These are phyloP conservation scores for Pleurostoma richardsiae DNA, from an alignment of 2,329 filamentous ascomycete genomes.

Conservation along the genomic window DNA sequence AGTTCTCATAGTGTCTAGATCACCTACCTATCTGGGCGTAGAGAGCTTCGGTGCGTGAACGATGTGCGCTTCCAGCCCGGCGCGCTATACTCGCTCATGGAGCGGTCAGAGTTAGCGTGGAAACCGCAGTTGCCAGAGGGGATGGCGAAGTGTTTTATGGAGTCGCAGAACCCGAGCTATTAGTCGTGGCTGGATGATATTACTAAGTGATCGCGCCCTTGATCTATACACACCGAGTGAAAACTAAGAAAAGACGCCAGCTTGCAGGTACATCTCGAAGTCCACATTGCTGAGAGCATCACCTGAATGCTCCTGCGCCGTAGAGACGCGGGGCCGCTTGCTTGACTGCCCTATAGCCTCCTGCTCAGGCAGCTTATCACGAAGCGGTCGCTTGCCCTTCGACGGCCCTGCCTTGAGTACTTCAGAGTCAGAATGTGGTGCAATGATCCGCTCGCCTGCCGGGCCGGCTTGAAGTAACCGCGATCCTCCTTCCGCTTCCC, in stretches of 20 bases:
- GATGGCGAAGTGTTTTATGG: too few species aligned
- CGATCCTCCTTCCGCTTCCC: neutral
- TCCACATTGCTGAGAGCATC: neutral
- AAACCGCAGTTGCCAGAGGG: too few species aligned
- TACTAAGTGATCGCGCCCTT: too few species aligned
- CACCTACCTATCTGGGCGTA: too few species aligned
- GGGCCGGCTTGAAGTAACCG: neutral
- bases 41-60: too few species aligned
- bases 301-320: neutral
- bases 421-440: neutral
- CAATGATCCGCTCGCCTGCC: neutral
- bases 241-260: neutral
- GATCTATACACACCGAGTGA: neutral
- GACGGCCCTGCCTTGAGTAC: neutral
- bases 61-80: too few species aligned
- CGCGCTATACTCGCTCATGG: too few species aligned
- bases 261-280: neutral
- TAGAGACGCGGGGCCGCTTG: neutral
- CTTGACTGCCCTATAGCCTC: neutral
- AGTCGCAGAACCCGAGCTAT: too few species aligned
- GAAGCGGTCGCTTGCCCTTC: neutral
- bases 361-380: neutral
- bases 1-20: too few species aligned
- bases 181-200: too few species aligned
- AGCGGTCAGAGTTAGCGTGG: too few species aligned